phyloP scores from a whole-genome alignment of 2,329 filamentous ascomycete species.

The Hymenoscyphus linearis region DNA sequence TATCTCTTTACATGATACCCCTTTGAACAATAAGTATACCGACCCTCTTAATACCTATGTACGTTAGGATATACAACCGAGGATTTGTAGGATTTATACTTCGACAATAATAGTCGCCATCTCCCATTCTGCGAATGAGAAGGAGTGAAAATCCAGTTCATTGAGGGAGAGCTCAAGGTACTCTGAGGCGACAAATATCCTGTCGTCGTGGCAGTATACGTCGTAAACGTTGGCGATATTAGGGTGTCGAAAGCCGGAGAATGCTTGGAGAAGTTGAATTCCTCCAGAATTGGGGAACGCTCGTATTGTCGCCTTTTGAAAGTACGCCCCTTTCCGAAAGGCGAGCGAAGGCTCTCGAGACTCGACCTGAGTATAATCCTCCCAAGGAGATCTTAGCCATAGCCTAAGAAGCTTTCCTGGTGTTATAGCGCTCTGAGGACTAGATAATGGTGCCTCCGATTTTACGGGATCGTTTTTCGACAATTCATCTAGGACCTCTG shows the following conservation, averaged over 20 bases:
- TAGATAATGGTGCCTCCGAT: neutral
- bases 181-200: slow-evolving; percentile 5
- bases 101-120: slow-evolving; percentile 9
- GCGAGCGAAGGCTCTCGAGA: slow-evolving; percentile 1
- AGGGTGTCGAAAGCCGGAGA: slow-evolving; percentile 6
- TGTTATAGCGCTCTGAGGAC: neutral
- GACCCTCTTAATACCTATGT: slow-evolving; percentile 8
- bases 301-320: slow-evolving; percentile 1
- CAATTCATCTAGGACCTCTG: neutral
- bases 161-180: slow-evolving; percentile 11
- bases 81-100: slow-evolving; percentile 16
- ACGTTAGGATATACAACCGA: slow-evolving; percentile 5
- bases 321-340: slow-evolving; percentile 4
- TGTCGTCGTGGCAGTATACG: slow-evolving; percentile 9
- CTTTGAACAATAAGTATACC: slow-evolving; percentile 9
- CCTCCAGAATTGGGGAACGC: slow-evolving; percentile 5
- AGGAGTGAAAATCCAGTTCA: slow-evolving; percentile 5
- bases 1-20: slow-evolving; percentile 10
- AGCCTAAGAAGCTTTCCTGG: neutral
- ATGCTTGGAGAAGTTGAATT: slow-evolving; percentile 15
- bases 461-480: neutral
- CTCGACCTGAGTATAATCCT: slow-evolving; percentile 3
- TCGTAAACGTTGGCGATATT: slow-evolving; percentile 11
- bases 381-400: slow-evolving; percentile 3
- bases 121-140: slow-evolving; percentile 10